Conservation (phyloP, 2,329 filamentous ascomycete genomes). For the Helotiales sp. region DNA sequence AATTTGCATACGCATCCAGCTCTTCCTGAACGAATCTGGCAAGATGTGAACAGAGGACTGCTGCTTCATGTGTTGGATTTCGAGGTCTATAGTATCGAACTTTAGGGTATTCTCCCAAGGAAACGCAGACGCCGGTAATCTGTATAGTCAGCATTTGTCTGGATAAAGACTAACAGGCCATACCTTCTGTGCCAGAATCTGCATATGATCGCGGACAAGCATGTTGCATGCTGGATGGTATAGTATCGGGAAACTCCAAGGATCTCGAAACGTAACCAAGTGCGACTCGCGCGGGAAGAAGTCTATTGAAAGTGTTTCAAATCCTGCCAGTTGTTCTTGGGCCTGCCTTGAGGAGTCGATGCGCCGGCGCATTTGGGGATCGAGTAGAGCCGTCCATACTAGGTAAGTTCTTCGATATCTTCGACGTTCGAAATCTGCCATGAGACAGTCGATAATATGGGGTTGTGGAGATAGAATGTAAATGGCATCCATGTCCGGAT, state of each 20-base stretch:
- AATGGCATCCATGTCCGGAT: conserved; percentile 90
- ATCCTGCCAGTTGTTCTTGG: conserved; percentile 74
- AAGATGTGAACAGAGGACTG: conserved; percentile 82
- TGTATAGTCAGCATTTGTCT: conserved; percentile 37
- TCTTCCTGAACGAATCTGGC: conserved; percentile 91
- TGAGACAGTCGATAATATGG: conserved; percentile 88
- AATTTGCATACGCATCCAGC: conserved; percentile 84
- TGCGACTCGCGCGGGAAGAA: conserved; percentile 91
- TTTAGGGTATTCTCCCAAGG: conserved; percentile 89
- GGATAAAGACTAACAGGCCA: conserved; percentile 8
- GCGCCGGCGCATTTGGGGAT: conserved; percentile 67
- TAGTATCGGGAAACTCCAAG: conserved; percentile 91
- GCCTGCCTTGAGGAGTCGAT: conserved; percentile 71
- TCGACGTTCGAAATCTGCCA: conserved; percentile 85
- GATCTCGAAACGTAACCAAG: conserved; percentile 87
- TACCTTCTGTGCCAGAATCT: conserved; percentile 85
- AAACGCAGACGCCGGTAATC: conserved; percentile 86
- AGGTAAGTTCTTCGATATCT: conserved; percentile 79
- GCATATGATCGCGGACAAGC: conserved; percentile 80
- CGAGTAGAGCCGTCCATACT: conserved; percentile 80
- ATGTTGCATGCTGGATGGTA: conserved; percentile 90
- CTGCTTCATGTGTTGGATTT: conserved; percentile 78
- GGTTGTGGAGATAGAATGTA: conserved; percentile 86
- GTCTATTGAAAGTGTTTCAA: conserved; percentile 81
- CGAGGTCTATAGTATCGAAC: conserved; percentile 86